A percentile compares a stretch with the other conserved stretches of the same genome.
Conservation (phyloP, 305 asterid species). For the Fraxinus ornus region DNA sequence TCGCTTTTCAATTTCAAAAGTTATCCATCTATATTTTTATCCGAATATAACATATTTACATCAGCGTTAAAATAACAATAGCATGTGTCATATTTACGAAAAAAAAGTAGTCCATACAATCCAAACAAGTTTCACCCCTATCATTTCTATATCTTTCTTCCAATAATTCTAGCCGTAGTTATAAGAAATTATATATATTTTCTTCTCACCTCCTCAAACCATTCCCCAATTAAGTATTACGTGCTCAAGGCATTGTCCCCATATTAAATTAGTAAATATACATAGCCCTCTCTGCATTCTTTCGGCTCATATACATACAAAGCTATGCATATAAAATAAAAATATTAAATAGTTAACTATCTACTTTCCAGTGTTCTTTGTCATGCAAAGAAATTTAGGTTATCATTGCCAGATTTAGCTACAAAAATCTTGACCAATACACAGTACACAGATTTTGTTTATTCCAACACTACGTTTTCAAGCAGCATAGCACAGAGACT, state of each 20-base stretch:
- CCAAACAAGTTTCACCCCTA: background rate
- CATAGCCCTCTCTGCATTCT: background rate
- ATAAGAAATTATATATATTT: background rate
- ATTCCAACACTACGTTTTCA: background rate
- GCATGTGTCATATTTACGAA: background rate
- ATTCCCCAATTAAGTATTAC: background rate
- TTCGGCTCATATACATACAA: background rate
- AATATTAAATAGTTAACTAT: background rate
- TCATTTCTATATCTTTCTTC: background rate
- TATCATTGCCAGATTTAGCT: background rate
- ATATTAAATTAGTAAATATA: background rate
- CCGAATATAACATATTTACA: background rate
- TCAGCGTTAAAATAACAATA: background rate
- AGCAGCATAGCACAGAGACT: background rate
- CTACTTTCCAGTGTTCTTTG: background rate
- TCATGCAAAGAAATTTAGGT: background rate
- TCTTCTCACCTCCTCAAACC: background rate
- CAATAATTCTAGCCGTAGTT: background rate
- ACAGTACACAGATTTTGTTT: background rate
- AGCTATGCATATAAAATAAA: background rate
- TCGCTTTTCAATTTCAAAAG: background rate
- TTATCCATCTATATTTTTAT: background rate
- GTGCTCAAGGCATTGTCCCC: background rate
- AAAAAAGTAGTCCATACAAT: background rate
- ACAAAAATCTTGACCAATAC: background rate